Conservation (phyloP, 768 basidiomycete species). For the Rhodotorula graminis region DNA sequence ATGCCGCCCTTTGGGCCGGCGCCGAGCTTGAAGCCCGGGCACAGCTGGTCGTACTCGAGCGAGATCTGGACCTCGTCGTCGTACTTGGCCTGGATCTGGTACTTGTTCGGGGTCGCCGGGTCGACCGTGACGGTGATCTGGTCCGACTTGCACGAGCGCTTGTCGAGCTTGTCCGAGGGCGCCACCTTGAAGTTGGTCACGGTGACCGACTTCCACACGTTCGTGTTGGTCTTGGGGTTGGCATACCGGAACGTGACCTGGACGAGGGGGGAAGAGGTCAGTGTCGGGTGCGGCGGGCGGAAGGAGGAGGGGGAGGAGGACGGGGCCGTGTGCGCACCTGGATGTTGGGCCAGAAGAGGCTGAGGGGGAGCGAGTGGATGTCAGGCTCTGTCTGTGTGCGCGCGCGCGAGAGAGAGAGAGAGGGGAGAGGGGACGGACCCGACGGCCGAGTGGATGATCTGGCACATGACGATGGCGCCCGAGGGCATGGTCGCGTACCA, state of each 20-base stretch:
- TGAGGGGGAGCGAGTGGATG: neutral
- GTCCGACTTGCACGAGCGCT: slow-evolving; percentile 78
- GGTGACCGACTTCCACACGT: slow-evolving; percentile 77
- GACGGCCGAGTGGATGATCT: slow-evolving; percentile 57
- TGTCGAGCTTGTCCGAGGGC: slow-evolving; percentile 62
- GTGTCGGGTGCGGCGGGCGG: too few species aligned
- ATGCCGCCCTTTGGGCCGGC: slow-evolving; percentile 79
- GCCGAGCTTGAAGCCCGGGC: slow-evolving; percentile 84
- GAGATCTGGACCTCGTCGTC: slow-evolving; percentile 74
- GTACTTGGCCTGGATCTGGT: slow-evolving; percentile 71
- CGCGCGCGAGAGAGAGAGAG: too few species aligned
- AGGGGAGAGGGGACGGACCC: slow-evolving; percentile 58
- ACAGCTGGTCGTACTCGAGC: slow-evolving; percentile 65
- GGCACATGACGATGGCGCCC: slow-evolving; percentile 62
- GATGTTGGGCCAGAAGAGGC: slow-evolving; percentile 68
- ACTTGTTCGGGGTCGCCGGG: slow-evolving; percentile 65
- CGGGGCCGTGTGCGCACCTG: slow-evolving; percentile 50
- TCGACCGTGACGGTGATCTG: slow-evolving; percentile 72
- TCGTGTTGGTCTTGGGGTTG: slow-evolving; percentile 66
- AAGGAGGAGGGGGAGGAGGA: neutral
- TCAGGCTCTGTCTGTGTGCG: too few species aligned
- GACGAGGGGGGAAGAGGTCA: neutral
- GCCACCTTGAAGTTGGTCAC: slow-evolving; percentile 72
- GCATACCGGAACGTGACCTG: slow-evolving; percentile 77
- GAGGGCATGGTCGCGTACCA: slow-evolving; percentile 79